Percentiles rank a stretch among this genome's conserved stretches.
Evolutionary conservation across 805 yeast species (phyloP).

Genomic region (Candida peoriensis): DNA sequence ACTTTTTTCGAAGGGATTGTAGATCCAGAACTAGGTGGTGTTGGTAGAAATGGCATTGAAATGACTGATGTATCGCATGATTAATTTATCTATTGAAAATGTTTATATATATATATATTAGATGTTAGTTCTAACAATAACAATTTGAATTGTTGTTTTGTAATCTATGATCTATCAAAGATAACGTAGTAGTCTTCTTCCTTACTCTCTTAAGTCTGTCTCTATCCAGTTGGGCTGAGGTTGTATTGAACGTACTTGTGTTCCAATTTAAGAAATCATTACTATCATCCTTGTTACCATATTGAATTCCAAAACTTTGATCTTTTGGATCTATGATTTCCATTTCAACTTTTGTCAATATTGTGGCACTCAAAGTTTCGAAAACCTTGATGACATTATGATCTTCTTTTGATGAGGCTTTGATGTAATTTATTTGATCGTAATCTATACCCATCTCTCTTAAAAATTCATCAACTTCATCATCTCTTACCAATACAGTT

Average conservation of each 20-base stretch:
- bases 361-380: slow-evolving; percentile 31
- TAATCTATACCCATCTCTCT: slow-evolving; percentile 15
- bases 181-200: no score
- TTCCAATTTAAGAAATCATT: no score
- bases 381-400: slow-evolving; percentile 38
- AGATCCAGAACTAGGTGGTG: slow-evolving; percentile 48
- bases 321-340: slow-evolving; percentile 45
- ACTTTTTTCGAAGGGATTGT: slow-evolving; percentile 84
- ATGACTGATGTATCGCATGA: slow-evolving; percentile 22
- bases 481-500: slow-evolving; percentile 24
- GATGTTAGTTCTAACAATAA: slow-evolving; percentile 4
- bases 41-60: slow-evolving; percentile 16
- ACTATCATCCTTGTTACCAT: no score
- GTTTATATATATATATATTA: no score
- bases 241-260: no score
- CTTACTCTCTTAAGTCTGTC: no score
- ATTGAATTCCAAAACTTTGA: slow-evolving; percentile 43
- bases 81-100: no score
- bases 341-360: slow-evolving; percentile 41
- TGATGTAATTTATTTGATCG: slow-evolving; percentile 29
- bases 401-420: slow-evolving; percentile 38
- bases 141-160: no score
- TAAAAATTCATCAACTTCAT: slow-evolving; percentile 29
- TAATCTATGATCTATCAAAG: no score
- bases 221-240: no score